Evolutionary conservation across 495 filamentous ascomycete genomes (phyloP).

Genomic region (Penicillium salamii): DNA sequence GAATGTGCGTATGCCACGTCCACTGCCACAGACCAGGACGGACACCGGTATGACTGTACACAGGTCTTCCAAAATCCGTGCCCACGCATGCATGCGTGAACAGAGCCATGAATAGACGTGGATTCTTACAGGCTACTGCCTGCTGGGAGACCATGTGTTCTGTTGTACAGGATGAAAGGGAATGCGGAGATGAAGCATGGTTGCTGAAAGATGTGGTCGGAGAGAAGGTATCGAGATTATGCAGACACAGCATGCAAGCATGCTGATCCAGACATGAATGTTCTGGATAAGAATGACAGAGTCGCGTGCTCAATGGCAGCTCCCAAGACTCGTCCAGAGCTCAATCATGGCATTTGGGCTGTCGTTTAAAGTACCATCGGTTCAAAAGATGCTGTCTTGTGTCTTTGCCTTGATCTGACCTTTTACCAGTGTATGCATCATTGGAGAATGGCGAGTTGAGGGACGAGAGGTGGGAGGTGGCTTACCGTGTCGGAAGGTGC

Average conservation of each 20-base stretch:
- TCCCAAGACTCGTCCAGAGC: slow-evolving; percentile 2
- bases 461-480: neutral
- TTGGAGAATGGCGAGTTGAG: slow-evolving; percentile 35
- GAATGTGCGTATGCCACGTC: neutral
- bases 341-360: slow-evolving; percentile 1
- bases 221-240: neutral
- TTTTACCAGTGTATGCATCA: slow-evolving; percentile 65
- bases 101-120: neutral
- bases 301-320: neutral
- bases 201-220: neutral
- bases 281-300: neutral
- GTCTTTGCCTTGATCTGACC: slow-evolving; percentile 49
- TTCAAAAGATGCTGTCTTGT: slow-evolving; percentile 9
- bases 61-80: neutral
- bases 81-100: neutral
- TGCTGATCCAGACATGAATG: neutral
- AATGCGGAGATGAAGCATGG: neutral
- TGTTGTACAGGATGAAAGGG: neutral
- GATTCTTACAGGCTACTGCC: neutral
- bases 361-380: slow-evolving; percentile 25
- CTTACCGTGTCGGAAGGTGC: slow-evolving; percentile 1
- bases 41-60: neutral
- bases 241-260: neutral
- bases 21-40: neutral
- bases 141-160: slow-evolving; percentile 2